Evolutionary conservation across 2,329 filamentous ascomycete genomes (phyloP).

Genomic region (Rugonectria rugulosa): DNA sequence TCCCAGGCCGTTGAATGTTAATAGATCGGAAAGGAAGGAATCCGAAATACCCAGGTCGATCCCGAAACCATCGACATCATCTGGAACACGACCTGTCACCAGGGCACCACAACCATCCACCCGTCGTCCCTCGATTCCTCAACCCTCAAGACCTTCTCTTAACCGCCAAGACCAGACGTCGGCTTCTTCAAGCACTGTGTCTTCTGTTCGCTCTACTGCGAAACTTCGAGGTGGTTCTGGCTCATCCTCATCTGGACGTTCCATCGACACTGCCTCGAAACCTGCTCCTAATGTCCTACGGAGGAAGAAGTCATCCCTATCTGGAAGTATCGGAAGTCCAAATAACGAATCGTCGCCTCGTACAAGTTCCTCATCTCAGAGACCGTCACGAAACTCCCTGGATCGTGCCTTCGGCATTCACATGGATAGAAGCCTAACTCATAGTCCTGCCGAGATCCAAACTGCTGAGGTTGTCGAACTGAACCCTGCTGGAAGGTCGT

Average conservation of each 20-base stretch:
- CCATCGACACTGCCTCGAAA: conserved; percentile 42
- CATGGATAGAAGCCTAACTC: conserved; percentile 51
- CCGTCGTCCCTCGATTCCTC: conserved; percentile 37
- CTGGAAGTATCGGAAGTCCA: conserved; percentile 46
- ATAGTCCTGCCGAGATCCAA: conserved; percentile 55
- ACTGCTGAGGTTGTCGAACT: conserved; percentile 52
- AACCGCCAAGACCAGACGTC: conserved; percentile 54
- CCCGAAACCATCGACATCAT: conserved; percentile 26
- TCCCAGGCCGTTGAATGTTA: conserved; percentile 33
- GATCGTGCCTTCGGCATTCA: conserved; percentile 46
- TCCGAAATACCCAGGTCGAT: conserved; percentile 28
- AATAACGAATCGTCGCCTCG: conserved; percentile 48
- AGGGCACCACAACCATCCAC: conserved; percentile 35
- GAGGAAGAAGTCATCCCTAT: conserved; percentile 58
- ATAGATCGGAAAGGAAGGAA: conserved; percentile 32
- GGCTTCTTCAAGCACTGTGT: conserved; percentile 46
- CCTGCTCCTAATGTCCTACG: conserved; percentile 54
- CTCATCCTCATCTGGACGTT: conserved; percentile 45
- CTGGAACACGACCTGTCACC: conserved; percentile 25
- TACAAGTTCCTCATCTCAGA: conserved; percentile 52
- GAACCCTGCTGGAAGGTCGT: conserved; percentile 49
- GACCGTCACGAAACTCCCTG: conserved; percentile 46
- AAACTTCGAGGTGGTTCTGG: conserved; percentile 44
- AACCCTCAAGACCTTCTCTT: conserved; percentile 36
- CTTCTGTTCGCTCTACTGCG: conserved; percentile 41